Evolutionary conservation across 305 asterid genomes (phyloP).

Genomic region (Solanum hybrid): DNA sequence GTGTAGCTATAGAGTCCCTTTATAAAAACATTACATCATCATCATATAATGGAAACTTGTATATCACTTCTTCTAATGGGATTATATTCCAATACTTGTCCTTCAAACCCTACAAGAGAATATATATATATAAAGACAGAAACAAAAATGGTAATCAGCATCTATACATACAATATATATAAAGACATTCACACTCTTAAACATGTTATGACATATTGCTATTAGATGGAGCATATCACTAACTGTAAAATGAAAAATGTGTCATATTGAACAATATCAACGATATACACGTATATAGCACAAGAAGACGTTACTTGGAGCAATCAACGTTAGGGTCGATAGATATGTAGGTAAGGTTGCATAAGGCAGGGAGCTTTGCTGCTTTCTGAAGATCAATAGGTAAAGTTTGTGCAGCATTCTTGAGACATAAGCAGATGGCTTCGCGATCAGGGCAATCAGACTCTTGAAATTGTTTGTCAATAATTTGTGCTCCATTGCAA

Average conservation of each 20-base stretch:
- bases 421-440: background rate
- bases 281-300: background rate
- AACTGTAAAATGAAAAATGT: background rate
- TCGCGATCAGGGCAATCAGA: background rate
- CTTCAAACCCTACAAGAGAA: background rate
- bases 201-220: background rate
- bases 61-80: background rate
- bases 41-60: background rate
- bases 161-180: background rate
- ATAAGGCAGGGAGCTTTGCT: background rate
- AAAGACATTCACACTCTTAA: background rate
- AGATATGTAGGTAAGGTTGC: background rate
- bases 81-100: background rate
- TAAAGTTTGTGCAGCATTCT: background rate
- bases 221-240: background rate
- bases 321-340: slow-evolving; percentile 3
- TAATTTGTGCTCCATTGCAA: too few relatives aligned
- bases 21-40: background rate
- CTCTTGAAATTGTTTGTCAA: background rate
- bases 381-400: slow-evolving; percentile 2
- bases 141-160: background rate
- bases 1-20: background rate
- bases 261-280: background rate
- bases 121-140: background rate
- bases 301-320: background rate